Base-by-base conservation (phyloP, 768 basidiomycete genomes). In the Russula sp. region DNA sequence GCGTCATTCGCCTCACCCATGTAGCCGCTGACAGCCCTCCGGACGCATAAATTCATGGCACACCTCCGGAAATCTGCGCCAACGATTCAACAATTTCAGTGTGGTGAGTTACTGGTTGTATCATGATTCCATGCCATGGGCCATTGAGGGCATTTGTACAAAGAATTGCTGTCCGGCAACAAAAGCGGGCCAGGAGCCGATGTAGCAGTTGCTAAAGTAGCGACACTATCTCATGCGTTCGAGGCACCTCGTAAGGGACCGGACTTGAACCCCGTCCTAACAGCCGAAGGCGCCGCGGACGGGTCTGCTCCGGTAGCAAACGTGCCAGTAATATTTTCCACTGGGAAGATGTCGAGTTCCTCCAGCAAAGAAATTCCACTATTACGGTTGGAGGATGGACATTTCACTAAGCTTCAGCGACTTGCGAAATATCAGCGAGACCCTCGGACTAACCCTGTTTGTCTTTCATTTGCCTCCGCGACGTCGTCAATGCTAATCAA, bases 291-390 rank as follows among this genome's bases (percentile, higher is more conserved):
- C 48, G 75, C 82, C 62, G 74, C 78, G 62, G 80, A 80, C 58
- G 82, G 81, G 57, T 77, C 81, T 38, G 75, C 80, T 20, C 32
- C n/a, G n/a, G n/a, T n/a, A 18, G 34, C 34, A 34, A 11, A 11
- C 34, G 69, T 60, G 11, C 62, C 71, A 42, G 62, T 57, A 8
- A 57, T 64, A 32, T 59, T 71, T 13, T 71, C 76, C 42, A n/a
- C 76, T 62, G 84, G 82, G 71, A 55, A 73, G 28, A 72, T 76
- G 46, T 72, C 78, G n/a, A 69, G 76, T 20, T 71, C 80, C 28
- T 74, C 79, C 14, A 74, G 53, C 54, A 82, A n/a, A n/a, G n/a
- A n/a, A n/a, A n/a, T n/a, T n/a, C n/a, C n/a, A n/a, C n/a, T n/a
- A n/a, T n/a, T n/a, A n/a, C n/a, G n/a, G n/a, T n/a, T n/a, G n/a